Evolutionary conservation across 768 basidiomycete genomes (phyloP).

Genomic region (Termitomyces titanicus): DNA sequence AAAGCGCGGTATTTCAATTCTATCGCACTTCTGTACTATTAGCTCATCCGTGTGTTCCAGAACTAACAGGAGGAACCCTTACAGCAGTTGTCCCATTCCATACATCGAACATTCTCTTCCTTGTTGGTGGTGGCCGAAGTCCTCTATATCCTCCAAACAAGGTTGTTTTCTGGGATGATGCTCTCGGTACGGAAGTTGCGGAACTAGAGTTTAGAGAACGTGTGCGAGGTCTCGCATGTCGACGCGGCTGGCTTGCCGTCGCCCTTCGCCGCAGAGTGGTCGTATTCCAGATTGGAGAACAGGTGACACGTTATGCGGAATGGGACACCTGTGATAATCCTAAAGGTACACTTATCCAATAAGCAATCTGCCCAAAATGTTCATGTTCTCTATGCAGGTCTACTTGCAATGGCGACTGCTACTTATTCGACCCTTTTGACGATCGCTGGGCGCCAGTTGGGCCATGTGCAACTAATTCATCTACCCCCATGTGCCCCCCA

Average conservation of each 20-base stretch:
- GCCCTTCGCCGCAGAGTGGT: slow-evolving; percentile 77
- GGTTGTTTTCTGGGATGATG: slow-evolving; percentile 88
- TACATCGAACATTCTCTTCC: slow-evolving; percentile 77
- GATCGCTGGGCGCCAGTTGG: slow-evolving; percentile 81
- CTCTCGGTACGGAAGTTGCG: slow-evolving; percentile 69
- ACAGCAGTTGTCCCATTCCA: slow-evolving; percentile 76
- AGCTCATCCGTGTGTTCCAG: slow-evolving; percentile 31
- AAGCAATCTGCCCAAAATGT: not conserved
- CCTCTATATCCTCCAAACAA: slow-evolving; percentile 91
- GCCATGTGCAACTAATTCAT: slow-evolving; percentile 85
- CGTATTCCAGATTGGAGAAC: slow-evolving; percentile 66
- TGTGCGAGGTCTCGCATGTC: slow-evolving; percentile 75
- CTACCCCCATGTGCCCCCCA: slow-evolving; percentile 76
- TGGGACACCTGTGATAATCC: slow-evolving; percentile 90
- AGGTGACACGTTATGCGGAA: slow-evolving; percentile 61
- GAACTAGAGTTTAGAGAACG: slow-evolving; percentile 87
- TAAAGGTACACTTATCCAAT: slow-evolving; percentile 44
- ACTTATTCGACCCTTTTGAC: slow-evolving; percentile 78
- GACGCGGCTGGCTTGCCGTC: slow-evolving; percentile 83
- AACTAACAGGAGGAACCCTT: slow-evolving; percentile 76
- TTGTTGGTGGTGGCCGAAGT: slow-evolving; percentile 84
- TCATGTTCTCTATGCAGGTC: slow-evolving; percentile 37
- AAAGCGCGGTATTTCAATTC: slow-evolving; percentile 62
- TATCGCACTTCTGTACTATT: slow-evolving; percentile 4
- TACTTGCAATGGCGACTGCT: slow-evolving; percentile 77